A percentile compares a stretch with the other conserved stretches of the same genome.
phyloP scores from a whole-genome alignment of 139 green algal species.

The Zygnema circumcarinatum region DNA sequence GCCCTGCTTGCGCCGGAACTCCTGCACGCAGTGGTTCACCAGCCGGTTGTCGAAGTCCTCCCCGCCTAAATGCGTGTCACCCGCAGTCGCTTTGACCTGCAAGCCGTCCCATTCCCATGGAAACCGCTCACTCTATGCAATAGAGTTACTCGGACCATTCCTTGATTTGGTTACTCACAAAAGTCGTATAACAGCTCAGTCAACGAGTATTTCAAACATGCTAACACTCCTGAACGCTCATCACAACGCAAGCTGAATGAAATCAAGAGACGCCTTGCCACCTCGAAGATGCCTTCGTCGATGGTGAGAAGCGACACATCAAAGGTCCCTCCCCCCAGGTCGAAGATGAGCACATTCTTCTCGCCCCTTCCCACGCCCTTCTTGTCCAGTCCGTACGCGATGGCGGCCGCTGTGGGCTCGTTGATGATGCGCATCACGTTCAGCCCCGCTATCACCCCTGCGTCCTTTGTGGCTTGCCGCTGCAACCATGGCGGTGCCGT shows the following conservation, averaged over 20 bases:
- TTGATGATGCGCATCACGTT: constrained; percentile 97
- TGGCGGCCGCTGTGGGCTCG: constrained; percentile 95
- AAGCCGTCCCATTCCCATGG: neutral
- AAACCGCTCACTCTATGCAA: neutral
- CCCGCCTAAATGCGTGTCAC: constrained; percentile 96
- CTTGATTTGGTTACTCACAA: neutral
- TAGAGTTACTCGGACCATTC: neutral
- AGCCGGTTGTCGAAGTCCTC: constrained; percentile 98
- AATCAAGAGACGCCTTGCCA: constrained; percentile 43
- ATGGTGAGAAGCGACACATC: constrained; percentile 88
- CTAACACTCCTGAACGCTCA: neutral
- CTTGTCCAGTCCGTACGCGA: constrained; percentile 79
- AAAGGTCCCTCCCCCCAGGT: constrained; percentile 77
- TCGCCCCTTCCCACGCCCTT: constrained; percentile 31
- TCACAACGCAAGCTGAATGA: neutral
- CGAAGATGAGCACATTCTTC: constrained; percentile 82
- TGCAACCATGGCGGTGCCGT: constrained; percentile 62
- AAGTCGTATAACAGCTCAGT: no score
- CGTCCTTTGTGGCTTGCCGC: constrained; percentile 84
- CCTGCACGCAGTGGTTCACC: constrained; percentile 79
- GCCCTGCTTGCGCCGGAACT: constrained; percentile 76
- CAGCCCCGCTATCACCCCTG: constrained; percentile 60
- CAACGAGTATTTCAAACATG: neutral
- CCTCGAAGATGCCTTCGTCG: constrained; percentile 97
- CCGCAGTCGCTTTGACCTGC: constrained; percentile 91